Evolutionary conservation across 768 basidiomycete genomes (phyloP), one percentile per base, ranked within the genome.

Genomic region (Tulasnella sp.): DNA sequence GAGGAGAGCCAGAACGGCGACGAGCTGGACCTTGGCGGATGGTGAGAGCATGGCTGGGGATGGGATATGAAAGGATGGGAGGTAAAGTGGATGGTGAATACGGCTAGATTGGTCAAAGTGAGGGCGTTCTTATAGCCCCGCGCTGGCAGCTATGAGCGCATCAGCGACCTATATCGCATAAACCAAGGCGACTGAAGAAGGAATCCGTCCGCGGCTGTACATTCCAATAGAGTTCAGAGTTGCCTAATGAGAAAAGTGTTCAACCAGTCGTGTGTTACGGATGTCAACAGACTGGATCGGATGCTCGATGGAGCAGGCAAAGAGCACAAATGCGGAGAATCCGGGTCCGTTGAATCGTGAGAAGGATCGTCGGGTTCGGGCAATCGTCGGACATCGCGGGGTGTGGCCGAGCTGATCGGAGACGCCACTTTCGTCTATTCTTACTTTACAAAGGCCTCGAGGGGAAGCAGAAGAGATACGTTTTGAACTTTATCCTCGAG

Each of bases 311-410:
- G 28, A 34, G 60, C 5, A 34, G 4, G 60, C 7, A 5, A 64
- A 64, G 12, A 64, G 8, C 31, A 16, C n/a, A 64, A 9, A 22
- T 24, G 22, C 16, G 22, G n/a, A 34, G 28, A 34, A 18, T 50
- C 1, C 16, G 22, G 18, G 28, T 31, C 28, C 60, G 60, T 28
- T 4, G 60, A 64, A n/a, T 18, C 60, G 60, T 64, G 60, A 20
- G 60, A 64, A 64, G 11, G n/a, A 64, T n/a, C 28, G 60, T 64
- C 60, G 60, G 60, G 28, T 64, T 64, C 60, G 60, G 60, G 60
- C 31, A 34, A 64, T 64, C 60, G 12, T 64, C 60, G 60, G 60
- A 18, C 28, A 8, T 8, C 28, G n/a, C 22, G 60, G 50, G 22
- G 16, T 18, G 14, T 64, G 60, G 60, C 60, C 60, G 60, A 64